These are phyloP conservation scores for Mrakia blollopis DNA, from an alignment of 768 basidiomycete species.

Conservation along the genomic window DNA sequence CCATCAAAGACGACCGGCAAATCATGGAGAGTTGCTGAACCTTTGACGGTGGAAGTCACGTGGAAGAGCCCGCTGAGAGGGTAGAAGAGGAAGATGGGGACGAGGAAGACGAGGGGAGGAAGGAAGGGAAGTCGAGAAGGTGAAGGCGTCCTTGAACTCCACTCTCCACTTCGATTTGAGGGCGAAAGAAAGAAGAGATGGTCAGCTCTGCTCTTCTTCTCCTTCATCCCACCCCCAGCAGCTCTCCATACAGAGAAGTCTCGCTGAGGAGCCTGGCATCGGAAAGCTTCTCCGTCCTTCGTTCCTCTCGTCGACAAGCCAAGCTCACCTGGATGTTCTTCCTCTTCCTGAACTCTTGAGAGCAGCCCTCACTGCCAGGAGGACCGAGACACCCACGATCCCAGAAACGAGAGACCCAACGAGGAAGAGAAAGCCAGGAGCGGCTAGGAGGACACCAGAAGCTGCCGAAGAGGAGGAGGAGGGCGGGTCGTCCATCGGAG, in stretches of 20 bases:
- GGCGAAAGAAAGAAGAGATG: not conserved
- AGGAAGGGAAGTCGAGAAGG: not conserved
- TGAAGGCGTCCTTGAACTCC: not conserved
- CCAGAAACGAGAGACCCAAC: not conserved
- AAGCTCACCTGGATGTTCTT: not conserved
- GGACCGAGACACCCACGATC: not conserved
- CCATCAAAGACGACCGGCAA: constrained; percentile 3
- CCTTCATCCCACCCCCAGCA: not conserved
- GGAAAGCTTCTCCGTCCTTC: too few relatives aligned
- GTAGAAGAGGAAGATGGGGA: constrained; percentile 2
- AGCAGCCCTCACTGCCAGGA: not conserved
- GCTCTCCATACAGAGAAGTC: not conserved
- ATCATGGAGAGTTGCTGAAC: not conserved
- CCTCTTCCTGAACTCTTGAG: not conserved
- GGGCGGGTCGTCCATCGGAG: not conserved
- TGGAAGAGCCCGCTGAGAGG: not conserved
- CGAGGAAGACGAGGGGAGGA: constrained; percentile 6
- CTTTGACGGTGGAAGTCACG: not conserved
- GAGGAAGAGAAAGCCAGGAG: not conserved
- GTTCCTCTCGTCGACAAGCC: too few relatives aligned
- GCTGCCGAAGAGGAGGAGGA: not conserved
- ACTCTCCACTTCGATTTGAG: not conserved
- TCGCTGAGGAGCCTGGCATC: not conserved
- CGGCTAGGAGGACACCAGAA: not conserved
- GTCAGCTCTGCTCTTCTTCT: not conserved